These are phyloP conservation scores for Candida corydali DNA, from an alignment of 805 yeast species.

Conservation along the genomic window DNA sequence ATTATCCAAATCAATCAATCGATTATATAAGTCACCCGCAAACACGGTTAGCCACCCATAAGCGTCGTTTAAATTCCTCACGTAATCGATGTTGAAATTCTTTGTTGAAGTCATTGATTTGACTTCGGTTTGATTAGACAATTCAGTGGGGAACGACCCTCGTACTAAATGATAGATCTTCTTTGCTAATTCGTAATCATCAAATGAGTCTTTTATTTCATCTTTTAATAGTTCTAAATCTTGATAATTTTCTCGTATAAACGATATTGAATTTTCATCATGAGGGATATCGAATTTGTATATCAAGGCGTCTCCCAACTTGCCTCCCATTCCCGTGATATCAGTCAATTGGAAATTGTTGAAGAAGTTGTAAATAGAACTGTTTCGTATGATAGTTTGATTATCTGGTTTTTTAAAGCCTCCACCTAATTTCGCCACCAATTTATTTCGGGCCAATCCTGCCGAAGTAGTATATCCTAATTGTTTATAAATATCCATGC, in stretches of 20 bases:
- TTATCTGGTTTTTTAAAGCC: conserved; percentile 81
- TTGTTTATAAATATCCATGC: conserved; percentile 47
- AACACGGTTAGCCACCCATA: conserved; percentile 78
- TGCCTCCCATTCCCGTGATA: conserved; percentile 91
- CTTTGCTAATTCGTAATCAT: conserved; percentile 48
- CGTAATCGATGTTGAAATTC: conserved; percentile 60
- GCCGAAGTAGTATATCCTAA: conserved; percentile 87
- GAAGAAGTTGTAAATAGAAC: conserved; percentile 49
- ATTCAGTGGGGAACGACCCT: conserved; percentile 55
- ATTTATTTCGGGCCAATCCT: conserved; percentile 75
- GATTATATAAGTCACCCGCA: conserved; percentile 68
- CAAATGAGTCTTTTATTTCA: conserved; percentile 14
- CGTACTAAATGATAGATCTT: conserved; percentile 59
- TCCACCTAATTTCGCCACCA: conserved; percentile 82
- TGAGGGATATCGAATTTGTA: conserved; percentile 49
- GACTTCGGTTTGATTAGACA: conserved; percentile 55
- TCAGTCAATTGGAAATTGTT: conserved; percentile 62
- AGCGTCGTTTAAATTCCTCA: conserved; percentile 53
- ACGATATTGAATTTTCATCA: conserved; percentile 39
- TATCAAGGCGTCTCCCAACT: conserved; percentile 60
- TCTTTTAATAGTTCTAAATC: conserved; percentile 15
- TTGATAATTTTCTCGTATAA: conserved; percentile 48
- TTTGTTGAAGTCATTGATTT: conserved; percentile 90
- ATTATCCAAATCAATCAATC: conserved; percentile 72
- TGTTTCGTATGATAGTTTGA: conserved; percentile 68